These are phyloP conservation scores for Tetrahymena borealis DNA, from an alignment of 73 alveolate genomes.

Conservation along the genomic window DNA sequence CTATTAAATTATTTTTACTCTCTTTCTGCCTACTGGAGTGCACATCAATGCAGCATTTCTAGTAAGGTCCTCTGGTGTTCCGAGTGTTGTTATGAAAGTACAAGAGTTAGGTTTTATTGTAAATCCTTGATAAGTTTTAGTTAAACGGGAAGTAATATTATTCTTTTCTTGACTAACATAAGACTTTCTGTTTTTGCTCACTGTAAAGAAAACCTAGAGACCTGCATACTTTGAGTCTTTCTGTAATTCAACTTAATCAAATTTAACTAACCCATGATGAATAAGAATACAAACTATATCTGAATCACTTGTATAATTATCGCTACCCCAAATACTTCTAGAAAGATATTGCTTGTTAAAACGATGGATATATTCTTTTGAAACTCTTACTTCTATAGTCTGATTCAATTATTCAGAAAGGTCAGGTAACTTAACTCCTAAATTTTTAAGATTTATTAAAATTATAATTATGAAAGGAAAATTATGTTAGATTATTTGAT, in stretches of 20 bases:
- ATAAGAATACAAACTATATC: neutral
- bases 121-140: neutral
- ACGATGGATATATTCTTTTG: neutral
- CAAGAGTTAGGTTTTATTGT: neutral
- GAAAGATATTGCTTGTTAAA: neutral
- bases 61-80: neutral
- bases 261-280: neutral
- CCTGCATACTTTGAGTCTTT: neutral
- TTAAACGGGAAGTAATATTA: neutral
- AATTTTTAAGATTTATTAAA: neutral
- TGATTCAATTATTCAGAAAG: neutral
- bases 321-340: neutral
- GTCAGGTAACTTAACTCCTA: neutral
- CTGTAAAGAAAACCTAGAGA: neutral
- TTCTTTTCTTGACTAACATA: neutral
- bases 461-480: neutral
- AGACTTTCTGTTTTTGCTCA: neutral
- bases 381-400: neutral
- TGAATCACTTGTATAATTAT: neutral
- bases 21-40: neutral
- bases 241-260: neutral
- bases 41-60: slow-evolving; percentile 2
- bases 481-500: neutral
- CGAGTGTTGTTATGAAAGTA: neutral
- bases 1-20: neutral